A percentile compares a stretch with the other conserved stretches of the same genome.
Conservation (phyloP, 768 basidiomycete species). For the Phaeotremella fagi region DNA sequence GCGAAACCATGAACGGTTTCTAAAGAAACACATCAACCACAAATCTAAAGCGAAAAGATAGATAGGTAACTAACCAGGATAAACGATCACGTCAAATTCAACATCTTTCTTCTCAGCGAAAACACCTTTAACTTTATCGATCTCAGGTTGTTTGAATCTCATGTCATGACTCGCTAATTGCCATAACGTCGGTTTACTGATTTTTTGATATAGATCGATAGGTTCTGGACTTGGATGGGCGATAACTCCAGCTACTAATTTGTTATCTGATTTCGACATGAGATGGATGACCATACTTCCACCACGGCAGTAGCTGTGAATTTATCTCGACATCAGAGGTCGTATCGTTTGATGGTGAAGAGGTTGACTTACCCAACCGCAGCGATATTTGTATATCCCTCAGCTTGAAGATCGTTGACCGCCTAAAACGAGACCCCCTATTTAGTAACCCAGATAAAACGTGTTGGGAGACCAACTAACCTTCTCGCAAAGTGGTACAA, state of each 20-base stretch:
- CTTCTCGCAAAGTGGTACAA: conserved; percentile 12
- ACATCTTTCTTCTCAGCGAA: conserved; percentile 17
- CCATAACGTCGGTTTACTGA: conserved; percentile 21
- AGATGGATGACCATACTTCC: conserved; percentile 27
- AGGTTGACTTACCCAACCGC: conserved; percentile 20
- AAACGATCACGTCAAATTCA: conserved; percentile 11
- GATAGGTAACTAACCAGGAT: conserved; percentile 18
- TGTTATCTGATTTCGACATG: conserved; percentile 8
- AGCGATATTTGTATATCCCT: conserved; percentile 26
- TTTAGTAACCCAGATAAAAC: not conserved
- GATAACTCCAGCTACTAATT: conserved; percentile 20
- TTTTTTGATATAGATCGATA: conserved; percentile 1
- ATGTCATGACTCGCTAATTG: conserved; percentile 27
- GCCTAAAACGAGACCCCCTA: conserved; percentile 8
- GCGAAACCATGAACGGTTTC: conserved; percentile 61
- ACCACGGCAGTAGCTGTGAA: conserved; percentile 24
- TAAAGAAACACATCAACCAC: conserved; percentile 12
- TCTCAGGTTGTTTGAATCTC: conserved; percentile 19
- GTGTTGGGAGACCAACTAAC: conserved; percentile 11
- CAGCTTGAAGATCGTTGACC: conserved; percentile 15
- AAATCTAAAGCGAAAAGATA: not conserved
- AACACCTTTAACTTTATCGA: conserved; percentile 16
- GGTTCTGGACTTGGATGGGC: conserved; percentile 25
- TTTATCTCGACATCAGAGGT: not conserved
- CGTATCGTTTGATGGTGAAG: not conserved